Base-by-base conservation (phyloP, 495 filamentous ascomycete species). In the Apiosordaria backusii region DNA sequence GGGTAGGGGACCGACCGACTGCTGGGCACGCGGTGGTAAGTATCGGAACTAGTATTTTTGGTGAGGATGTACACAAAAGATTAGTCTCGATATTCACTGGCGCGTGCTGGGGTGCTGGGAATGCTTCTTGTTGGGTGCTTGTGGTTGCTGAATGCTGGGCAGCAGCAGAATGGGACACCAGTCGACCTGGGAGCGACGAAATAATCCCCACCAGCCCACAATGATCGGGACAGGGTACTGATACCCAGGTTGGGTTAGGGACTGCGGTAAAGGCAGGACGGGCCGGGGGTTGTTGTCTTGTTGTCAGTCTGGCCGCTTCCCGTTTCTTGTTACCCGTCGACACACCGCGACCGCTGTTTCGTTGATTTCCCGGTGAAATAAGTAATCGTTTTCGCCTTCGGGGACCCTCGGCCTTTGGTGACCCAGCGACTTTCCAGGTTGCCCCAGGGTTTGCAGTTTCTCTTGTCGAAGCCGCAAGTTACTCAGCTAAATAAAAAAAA, bases 401-500 rank as follows among this genome's bases (percentile, higher is more conserved):
- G 52, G 22, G 52, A 23, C 22, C 52, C 22, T 55, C 52, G 52
- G 52, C 52, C 52, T 55, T 19, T 23, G n/a, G 10, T 45, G 35
- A 45, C 18, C 22, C 50, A 54, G 50, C 4, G 21, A 54, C 50
- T n/a, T 9, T 54, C 50, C 52, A 55, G 52, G 52, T 55, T 21
- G 22, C 52, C 52, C 52, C 52, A 23, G 52, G 52, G 52, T 55
- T 55, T 23, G 52, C n/a, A 13, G 7, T 55, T 23, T 55, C 22
- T 55, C 52, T 55, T 55, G 21, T 55, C 52, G 52, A 55, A 55
- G 22, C 5, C 22, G 52, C n/a, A 23, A 18, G 52, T 21, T 21
- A 55, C 21, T 55, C 52, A 55, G 52, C 52, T 55, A 55, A n/a
- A n/a, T n/a, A n/a, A n/a, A n/a, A n/a, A n/a, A 55, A 55, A 55